These are phyloP conservation scores for Pythium plurisporium DNA, from an alignment of 352 stramenopile genomes.

Conservation along the genomic window DNA sequence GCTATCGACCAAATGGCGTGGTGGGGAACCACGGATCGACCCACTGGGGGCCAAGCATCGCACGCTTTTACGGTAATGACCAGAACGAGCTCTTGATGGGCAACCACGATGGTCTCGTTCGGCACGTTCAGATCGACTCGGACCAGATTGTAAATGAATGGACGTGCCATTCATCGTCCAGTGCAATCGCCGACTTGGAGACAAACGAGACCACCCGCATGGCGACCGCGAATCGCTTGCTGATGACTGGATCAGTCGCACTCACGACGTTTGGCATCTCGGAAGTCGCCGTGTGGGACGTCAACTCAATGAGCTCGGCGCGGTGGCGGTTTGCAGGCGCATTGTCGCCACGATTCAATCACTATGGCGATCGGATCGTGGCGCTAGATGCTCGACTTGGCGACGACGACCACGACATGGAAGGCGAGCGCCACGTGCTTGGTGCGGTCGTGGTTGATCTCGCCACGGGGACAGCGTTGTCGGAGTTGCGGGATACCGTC, in stretches of 20 bases:
- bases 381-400: conserved; percentile 46
- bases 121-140: conserved; percentile 50
- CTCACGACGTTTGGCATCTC: conserved; percentile 44
- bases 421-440: conserved; percentile 27
- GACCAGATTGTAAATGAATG: conserved; percentile 71
- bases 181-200: conserved; percentile 60
- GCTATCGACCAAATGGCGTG: conserved; percentile 64
- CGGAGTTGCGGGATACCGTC: conserved; percentile 53
- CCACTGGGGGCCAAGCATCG: conserved; percentile 55
- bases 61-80: conserved; percentile 60
- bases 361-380: conserved; percentile 72
- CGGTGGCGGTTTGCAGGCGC: conserved; percentile 63
- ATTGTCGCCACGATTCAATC: conserved; percentile 66
- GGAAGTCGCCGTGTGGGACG: conserved; percentile 74
- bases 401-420: conserved; percentile 31
- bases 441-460: conserved; percentile 68
- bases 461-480: conserved; percentile 55
- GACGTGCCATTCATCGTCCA: conserved; percentile 67
- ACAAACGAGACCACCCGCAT: conserved; percentile 64
- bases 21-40: conserved; percentile 46
- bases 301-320: conserved; percentile 51
- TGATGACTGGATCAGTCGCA: conserved; percentile 50
- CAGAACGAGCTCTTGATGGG: conserved; percentile 68
- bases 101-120: conserved; percentile 67
- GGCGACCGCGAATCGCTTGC: conserved; percentile 39